These are phyloP conservation scores for Coemansia reversa DNA, from an alignment of 192 early-diverging fungal genomes.

Conservation along the genomic window DNA sequence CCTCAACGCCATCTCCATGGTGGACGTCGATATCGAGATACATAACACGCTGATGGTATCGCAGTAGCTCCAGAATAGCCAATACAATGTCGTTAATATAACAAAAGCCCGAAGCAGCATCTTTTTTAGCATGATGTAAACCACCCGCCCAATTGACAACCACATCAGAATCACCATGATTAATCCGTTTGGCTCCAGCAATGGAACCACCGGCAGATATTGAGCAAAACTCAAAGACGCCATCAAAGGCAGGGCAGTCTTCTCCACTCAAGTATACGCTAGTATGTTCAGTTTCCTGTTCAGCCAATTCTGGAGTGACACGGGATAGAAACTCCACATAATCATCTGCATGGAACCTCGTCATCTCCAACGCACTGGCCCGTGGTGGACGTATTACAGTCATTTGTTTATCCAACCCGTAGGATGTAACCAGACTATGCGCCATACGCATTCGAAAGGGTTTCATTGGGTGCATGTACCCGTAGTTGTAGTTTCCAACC, in stretches of 20 bases:
- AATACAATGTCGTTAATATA: conserved; percentile 98
- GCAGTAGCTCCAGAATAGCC: conserved; percentile 85
- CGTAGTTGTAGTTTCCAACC: conserved; percentile 87
- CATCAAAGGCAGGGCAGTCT: conserved; percentile 98
- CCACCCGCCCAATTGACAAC: conserved; percentile 98
- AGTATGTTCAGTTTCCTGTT: conserved; percentile 59
- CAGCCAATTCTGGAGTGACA: conserved; percentile 73
- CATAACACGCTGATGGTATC: conserved; percentile 84
- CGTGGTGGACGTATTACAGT: conserved; percentile 75
- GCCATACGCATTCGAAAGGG: conserved; percentile 94
- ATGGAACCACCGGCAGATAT: conserved; percentile 93
- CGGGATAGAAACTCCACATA: conserved; percentile 89
- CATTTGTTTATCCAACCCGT: conserved; percentile 94
- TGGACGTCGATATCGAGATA: conserved; percentile 99
- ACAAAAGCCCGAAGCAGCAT: conserved; percentile 94
- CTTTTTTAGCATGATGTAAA: conserved; percentile 96
- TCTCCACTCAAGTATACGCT: conserved; percentile 81
- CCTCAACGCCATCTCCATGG: conserved; percentile 98
- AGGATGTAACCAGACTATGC: conserved; percentile 90
- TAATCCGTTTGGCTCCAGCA: conserved; percentile 87
- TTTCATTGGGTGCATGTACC: conserved; percentile 97
- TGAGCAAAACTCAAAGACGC: conserved; percentile 91
- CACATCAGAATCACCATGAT: conserved; percentile 83
- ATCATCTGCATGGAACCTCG: conserved; percentile 91
- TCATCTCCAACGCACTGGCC: conserved; percentile 86